A percentile compares a stretch with the other conserved stretches of the same genome.
These are phyloP conservation scores for Alternaria panax DNA, from an alignment of 2,329 filamentous ascomycete species.

Conservation along the genomic window DNA sequence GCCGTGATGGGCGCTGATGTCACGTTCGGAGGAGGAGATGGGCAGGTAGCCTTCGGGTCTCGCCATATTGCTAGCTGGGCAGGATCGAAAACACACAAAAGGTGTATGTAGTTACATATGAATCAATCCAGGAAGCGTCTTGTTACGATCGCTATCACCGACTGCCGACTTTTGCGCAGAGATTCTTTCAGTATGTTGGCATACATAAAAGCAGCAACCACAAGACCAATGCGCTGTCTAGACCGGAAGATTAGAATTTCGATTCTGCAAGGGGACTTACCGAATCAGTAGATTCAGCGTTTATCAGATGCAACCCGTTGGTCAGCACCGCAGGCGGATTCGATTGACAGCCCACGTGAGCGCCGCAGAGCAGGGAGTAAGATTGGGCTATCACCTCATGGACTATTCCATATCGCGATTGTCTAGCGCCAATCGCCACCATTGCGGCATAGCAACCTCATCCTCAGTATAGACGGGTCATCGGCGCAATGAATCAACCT, in stretches of 20 bases:
- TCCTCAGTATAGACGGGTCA: not conserved
- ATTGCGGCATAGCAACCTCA: not conserved
- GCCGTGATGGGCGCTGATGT: not conserved
- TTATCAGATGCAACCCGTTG: not conserved
- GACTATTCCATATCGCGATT: no score
- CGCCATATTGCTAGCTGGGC: not conserved
- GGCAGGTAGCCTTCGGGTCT: not conserved
- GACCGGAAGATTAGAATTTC: not conserved
- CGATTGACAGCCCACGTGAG: not conserved
- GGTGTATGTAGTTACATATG: no score
- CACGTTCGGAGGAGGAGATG: not conserved
- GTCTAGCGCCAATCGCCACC: not conserved
- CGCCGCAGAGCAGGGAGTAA: not conserved
- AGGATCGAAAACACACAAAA: no score
- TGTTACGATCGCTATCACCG: no score
- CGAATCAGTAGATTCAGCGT: not conserved
- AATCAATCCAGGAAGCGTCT: no score
- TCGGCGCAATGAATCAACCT: not conserved
- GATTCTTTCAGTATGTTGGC: not conserved
- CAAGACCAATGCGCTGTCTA: not conserved
- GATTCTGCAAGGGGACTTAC: not conserved
- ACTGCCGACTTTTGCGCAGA: not conserved
- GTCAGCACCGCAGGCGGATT: not conserved
- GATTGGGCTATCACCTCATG: not conserved
- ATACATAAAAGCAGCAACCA: not conserved